Evolutionary conservation across 257 asterid genomes (phyloP), one percentile per base, ranked within the genome.

Genomic region (Verbena officinalis): DNA sequence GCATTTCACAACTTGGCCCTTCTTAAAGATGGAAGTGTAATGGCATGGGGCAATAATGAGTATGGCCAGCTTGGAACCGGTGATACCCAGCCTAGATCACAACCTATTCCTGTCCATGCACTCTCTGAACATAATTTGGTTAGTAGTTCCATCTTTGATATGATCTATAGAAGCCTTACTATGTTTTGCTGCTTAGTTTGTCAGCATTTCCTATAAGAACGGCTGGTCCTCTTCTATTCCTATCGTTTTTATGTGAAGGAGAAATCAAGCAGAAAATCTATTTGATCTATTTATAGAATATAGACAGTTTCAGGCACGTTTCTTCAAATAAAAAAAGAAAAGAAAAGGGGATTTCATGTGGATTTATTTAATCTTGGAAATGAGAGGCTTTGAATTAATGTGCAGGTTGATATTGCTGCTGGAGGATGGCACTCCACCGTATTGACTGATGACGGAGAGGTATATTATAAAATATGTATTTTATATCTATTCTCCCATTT

Each of bases 371-470:
- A 23, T 36, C 23, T 51, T 49, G 53, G 31, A 48, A 30, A 50
- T 69, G 65, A 38, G 15, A 53, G 62, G 46, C 50, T 20, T 57
- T 62, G 20, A 60, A 55, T 70, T 59, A 55, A 46, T 75, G 45
- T 74, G 78, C 86, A 93, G 97, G 95, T 90, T 69, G 95, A 90
- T 74, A 86, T 94, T 81, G 97, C 99, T 42, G 96, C 99, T 68
- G 99, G 99, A 74, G 99, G 99, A 72, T 94, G 99, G 99, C 99
- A 94, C 81, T 94, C 99, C 65, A 86, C 96, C 55, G 99, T 89
- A 42, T 77, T 94, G 83, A 94, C 97, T 70, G 86, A 84, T 71
- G 92, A 94, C 43, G 99, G 99, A 54, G 97, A 90, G 89, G 99
- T 93, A 78, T 24, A 43, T 44, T 16, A 50, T 57, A 62, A 43